Percentiles rank a stretch among this genome's conserved stretches.
These are phyloP conservation scores for Pythium dissimile DNA, from an alignment of 352 stramenopile genomes.

Conservation along the genomic window DNA sequence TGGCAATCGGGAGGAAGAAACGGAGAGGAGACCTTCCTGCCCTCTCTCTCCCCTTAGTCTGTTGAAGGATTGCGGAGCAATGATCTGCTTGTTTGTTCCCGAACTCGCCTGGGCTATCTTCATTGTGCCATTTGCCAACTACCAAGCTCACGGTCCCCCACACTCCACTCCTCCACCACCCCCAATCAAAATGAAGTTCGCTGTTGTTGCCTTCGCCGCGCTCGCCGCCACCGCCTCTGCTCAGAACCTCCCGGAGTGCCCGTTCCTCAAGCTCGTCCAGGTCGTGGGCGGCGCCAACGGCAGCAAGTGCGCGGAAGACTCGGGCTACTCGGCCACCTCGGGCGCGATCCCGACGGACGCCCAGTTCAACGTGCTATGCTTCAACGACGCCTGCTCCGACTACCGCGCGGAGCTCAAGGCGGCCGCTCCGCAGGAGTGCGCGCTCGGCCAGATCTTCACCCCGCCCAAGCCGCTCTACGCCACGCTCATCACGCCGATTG, in stretches of 20 bases:
- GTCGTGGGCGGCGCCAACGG: constrained; percentile 2
- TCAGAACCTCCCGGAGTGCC: not conserved
- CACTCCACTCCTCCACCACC: not conserved
- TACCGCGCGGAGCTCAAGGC: constrained; percentile 10
- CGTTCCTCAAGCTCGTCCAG: constrained; percentile 1
- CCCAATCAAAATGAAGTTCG: constrained; percentile 5
- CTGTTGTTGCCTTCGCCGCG: constrained; percentile 1
- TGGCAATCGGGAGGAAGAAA: no score
- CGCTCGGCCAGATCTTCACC: not conserved
- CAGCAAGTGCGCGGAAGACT: not conserved
- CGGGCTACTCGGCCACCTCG: constrained; percentile 2
- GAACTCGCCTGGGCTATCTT: not conserved
- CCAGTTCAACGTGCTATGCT: constrained; percentile 7
- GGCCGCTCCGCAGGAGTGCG: not conserved
- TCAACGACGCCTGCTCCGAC: constrained; percentile 1
- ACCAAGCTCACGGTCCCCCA: not conserved
- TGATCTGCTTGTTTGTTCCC: no score
- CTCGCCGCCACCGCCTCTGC: not conserved
- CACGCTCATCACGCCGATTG: constrained; percentile 1
- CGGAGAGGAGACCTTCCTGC: no score
- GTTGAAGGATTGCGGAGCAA: no score
- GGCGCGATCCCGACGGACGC: not conserved
- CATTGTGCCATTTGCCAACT: constrained; percentile 10
- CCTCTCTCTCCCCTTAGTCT: not conserved
- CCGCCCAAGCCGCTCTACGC: constrained; percentile 1